These are phyloP conservation scores for Neopestalotiopsis sp. DNA, from an alignment of 2,329 filamentous ascomycete species.

Conservation along the genomic window DNA sequence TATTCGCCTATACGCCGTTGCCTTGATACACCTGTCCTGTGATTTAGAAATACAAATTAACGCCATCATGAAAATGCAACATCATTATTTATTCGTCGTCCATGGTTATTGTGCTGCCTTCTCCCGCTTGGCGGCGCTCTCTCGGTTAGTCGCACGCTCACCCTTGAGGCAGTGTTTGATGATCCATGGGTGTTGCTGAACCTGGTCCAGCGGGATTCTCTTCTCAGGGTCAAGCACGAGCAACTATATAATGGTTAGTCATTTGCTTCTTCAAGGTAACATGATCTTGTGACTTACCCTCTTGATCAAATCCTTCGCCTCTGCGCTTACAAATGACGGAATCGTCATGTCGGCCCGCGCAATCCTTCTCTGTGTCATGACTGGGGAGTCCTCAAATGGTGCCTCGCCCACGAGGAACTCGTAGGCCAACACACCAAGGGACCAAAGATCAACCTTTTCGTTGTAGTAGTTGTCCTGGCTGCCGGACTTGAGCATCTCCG, in stretches of 20 bases:
- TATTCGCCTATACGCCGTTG: background rate
- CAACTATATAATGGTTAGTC: conserved; percentile 56
- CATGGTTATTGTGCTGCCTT: conserved; percentile 31
- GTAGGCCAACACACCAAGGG: conserved; percentile 90
- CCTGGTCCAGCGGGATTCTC: conserved; percentile 85
- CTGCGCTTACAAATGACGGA: conserved; percentile 85
- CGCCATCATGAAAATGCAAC: conserved; percentile 22
- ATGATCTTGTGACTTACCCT: conserved; percentile 59
- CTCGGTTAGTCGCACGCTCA: conserved; percentile 53
- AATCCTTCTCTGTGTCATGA: conserved; percentile 94
- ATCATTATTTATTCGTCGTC: conserved; percentile 25
- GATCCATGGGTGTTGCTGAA: conserved; percentile 94
- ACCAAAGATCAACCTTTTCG: conserved; percentile 97
- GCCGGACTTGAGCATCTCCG: conserved; percentile 92
- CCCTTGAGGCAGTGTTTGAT: conserved; percentile 85
- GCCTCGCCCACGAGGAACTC: conserved; percentile 96
- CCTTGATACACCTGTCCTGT: conserved; percentile 23
- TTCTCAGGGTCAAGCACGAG: conserved; percentile 94
- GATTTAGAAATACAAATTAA: conserved; percentile 18
- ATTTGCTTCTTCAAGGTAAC: background rate
- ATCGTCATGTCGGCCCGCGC: conserved; percentile 89
- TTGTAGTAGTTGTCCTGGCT: conserved; percentile 86
- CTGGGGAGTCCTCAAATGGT: conserved; percentile 92
- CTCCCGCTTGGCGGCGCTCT: conserved; percentile 38
- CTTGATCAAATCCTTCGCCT: conserved; percentile 92